Percentiles rank a stretch among this genome's conserved stretches.
Evolutionary conservation across 164 flowering plant genomes (phyloP).

Genomic region (Dillenia suffruticosa): DNA sequence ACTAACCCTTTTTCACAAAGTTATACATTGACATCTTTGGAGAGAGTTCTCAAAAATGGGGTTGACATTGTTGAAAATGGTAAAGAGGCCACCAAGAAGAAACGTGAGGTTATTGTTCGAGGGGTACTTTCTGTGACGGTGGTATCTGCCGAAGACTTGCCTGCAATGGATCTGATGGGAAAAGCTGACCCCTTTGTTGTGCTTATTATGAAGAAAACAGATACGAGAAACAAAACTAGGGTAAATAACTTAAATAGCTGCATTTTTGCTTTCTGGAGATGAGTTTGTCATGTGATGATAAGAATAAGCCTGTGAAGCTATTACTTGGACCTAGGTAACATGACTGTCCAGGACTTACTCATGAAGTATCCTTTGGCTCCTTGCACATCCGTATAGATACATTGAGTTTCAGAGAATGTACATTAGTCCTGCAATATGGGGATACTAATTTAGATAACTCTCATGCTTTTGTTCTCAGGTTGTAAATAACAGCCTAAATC

Average conservation of each 20-base stretch:
- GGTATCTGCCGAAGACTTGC: conserved; percentile 89
- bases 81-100: conserved; percentile 33
- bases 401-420: too few relatives aligned
- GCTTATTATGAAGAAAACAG: conserved; percentile 77
- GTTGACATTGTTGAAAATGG: conserved; percentile 33
- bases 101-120: conserved; percentile 73
- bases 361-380: too few relatives aligned
- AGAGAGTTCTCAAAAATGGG: conserved; percentile 75
- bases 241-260: conserved; percentile 27
- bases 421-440: too few relatives aligned
- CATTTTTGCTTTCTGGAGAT: background rate
- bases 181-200: conserved; percentile 92
- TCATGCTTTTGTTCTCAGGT: conserved; percentile 44
- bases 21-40: conserved; percentile 78
- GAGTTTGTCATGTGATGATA: too few relatives aligned
- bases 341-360: too few relatives aligned
- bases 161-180: conserved; percentile 75
- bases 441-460: too few relatives aligned
- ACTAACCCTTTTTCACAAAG: conserved; percentile 63
- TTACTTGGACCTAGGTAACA: too few relatives aligned
- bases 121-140: conserved; percentile 93
- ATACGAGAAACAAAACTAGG: conserved; percentile 68
- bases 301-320: too few relatives aligned
- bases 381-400: too few relatives aligned
- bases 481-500: conserved; percentile 81